Evolutionary conservation across 345 rosid species (phyloP), one percentile per base, ranked within the genome.

Genomic region (Adansonia digitata): DNA sequence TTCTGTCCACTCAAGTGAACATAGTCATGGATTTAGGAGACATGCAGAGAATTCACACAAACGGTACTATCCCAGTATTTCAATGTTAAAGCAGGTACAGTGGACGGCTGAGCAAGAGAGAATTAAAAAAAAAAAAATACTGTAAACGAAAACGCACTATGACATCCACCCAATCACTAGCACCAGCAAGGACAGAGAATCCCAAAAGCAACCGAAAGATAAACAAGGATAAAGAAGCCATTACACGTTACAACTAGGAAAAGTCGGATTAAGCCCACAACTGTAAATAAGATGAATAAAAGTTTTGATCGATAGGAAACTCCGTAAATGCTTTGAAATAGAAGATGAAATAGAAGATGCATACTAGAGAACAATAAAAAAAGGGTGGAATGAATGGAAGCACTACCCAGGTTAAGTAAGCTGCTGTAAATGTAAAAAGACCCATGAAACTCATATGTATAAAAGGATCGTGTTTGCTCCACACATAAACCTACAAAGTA

Each of bases 381-480:
- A 14, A 7, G 37, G 29, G 40, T 40, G 53, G 26, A 17, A 55
- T 18, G 9, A 45, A 43, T n/a, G 17, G 37, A 69, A 75, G 74
- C 63, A 85, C 95, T 85, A 93, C 98, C 99, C 99, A 93, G 34
- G 99, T 97, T 45, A 95, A 83, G 75, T 95, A 95, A 26, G 97
- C 98, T 69, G 98, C 98, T 7, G 99, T 95, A 56, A 95, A 93
- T 69, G 97, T 95, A 82, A 95, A 93, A 57, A 95, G 88, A 35
- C 98, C 98, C 85, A 95, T 83, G 84, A 95, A 95, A 82, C 99
- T 95, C 99, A 95, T 95, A 76, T 91, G 99, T 82, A 95, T 91
- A 62, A 88, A 91, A 74, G 99, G 99, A 71, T 95, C 91, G 81
- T 93, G 99, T 83, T 95, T 95, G 76, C 98, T 95, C 99, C 99